Percentiles rank a stretch among this genome's conserved stretches.
Evolutionary conservation across 1,284 basidiomycete genomes (phyloP).

Genomic region (Sanguinoderma infundibulare): DNA sequence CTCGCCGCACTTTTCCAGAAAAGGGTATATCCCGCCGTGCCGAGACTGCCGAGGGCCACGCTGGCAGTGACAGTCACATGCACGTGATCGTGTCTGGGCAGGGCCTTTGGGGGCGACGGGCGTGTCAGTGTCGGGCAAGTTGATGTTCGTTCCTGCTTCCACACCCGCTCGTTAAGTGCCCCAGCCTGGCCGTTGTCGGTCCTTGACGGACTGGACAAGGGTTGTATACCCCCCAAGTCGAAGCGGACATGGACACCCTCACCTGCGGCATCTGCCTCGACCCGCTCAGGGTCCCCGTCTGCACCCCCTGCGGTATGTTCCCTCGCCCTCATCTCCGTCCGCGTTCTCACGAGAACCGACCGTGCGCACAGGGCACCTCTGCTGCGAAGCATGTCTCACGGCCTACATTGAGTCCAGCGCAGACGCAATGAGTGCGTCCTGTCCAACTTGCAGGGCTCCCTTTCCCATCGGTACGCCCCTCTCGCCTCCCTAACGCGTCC

Average conservation of each 20-base stretch:
- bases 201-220: neutral
- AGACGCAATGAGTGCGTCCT: conserved; percentile 46
- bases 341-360: neutral
- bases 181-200: too few relatives aligned
- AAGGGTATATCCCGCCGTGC: too few relatives aligned
- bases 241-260: conserved; percentile 43
- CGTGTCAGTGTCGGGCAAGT: neutral
- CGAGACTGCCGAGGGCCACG: too few relatives aligned
- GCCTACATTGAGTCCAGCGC: conserved; percentile 48
- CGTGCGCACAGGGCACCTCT: conserved; percentile 58
- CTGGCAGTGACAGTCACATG: conserved; percentile 9
- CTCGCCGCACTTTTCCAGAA: too few relatives aligned
- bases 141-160: neutral
- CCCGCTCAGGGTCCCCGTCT: conserved; percentile 54
- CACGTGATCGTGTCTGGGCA: conserved; percentile 8
- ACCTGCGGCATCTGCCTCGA: conserved; percentile 68
- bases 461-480: conserved; percentile 56
- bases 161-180: neutral
- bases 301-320: conserved; percentile 62
- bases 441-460: conserved; percentile 60
- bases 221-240: neutral
- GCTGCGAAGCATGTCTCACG: conserved; percentile 60
- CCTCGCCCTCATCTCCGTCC: neutral
- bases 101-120: neutral
- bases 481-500: neutral